Evolutionary conservation across 139 green algal species (phyloP), one percentile per base, ranked within the genome.

Genomic region (Coelastrella sp.): DNA sequence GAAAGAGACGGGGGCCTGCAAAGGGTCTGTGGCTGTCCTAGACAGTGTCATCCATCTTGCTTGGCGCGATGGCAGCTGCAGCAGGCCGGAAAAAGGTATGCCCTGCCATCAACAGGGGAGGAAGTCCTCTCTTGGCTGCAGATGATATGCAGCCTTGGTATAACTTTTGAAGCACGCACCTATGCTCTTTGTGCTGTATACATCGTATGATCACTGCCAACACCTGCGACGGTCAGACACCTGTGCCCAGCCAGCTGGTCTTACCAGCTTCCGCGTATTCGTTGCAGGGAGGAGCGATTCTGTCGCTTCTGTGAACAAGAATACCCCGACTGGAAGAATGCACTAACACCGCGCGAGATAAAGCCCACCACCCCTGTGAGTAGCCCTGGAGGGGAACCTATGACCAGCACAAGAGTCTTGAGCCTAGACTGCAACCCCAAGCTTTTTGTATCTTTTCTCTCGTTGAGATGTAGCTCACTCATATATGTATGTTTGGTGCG

Each of bases 301-400:
- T 93, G 87, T 68, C 82, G 89, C 4, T 93, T 93, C 45, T 93
- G 90, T 63, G 48, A 86, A 3, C 34, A 34, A 7, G 32, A 63
- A 27, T 81, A 91, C 34, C 88, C 88, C 4, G 90, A 93, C 76
- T 93, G 90, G 90, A 63, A 83, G 19, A 37, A 80, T 5, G 38
- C 78, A 3, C 83, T 93, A 15, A 87, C 83, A 45, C 88, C 90
- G 1, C 50, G 11, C 25, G 66, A 50, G 23, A 45, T 79, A 3
- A 41, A 57, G 37, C 80, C 74, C 23, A 27, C 53, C 17, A 45
- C 78, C 35, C 59, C 37, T 9, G 38, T 75, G 9, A 51, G 25
- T 23, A n/a, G n/a, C n/a, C n/a, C n/a, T n/a, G n/a, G n/a, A n/a
- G n/a, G n/a, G n/a, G n/a, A n/a, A n/a, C n/a, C n/a, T n/a, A n/a